Percentiles rank a stretch among this genome's conserved stretches.
These are phyloP conservation scores for Trichoderma hamatum DNA, from an alignment of 2,329 filamentous ascomycete species.

Conservation along the genomic window DNA sequence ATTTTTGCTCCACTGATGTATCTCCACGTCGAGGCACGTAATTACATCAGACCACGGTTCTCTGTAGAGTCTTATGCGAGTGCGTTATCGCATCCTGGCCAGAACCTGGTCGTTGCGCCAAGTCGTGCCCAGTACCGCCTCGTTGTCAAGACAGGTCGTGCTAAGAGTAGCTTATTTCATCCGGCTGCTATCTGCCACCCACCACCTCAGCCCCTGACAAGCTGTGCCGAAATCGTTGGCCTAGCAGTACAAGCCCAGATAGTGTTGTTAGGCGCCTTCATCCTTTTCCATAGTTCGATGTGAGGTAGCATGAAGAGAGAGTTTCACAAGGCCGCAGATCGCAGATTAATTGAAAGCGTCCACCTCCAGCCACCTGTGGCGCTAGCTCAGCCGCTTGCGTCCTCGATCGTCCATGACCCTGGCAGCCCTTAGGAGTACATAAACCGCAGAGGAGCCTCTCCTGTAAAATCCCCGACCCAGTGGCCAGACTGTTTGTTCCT, in stretches of 20 bases:
- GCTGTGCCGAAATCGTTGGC: not conserved
- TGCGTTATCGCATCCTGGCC: slow-evolving; percentile 13
- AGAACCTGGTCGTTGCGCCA: not conserved
- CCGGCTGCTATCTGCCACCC: slow-evolving; percentile 9
- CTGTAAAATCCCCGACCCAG: slow-evolving; percentile 19
- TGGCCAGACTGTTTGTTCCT: slow-evolving; percentile 3
- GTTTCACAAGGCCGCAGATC: slow-evolving; percentile 25
- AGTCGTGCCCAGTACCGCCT: not conserved
- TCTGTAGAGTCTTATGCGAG: slow-evolving; percentile 2
- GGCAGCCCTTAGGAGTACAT: slow-evolving; percentile 23
- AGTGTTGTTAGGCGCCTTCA: not conserved
- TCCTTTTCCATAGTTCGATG: not conserved
- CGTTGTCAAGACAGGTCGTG: not conserved
- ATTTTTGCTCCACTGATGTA: slow-evolving; percentile 17
- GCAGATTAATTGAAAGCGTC: slow-evolving; percentile 1
- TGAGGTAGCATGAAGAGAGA: slow-evolving; percentile 20
- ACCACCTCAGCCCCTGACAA: not conserved
- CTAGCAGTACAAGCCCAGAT: not conserved
- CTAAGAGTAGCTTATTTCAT: slow-evolving; percentile 1
- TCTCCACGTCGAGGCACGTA: slow-evolving; percentile 20
- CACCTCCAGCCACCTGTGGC: slow-evolving; percentile 13
- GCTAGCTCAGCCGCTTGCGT: slow-evolving; percentile 15
- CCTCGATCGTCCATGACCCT: slow-evolving; percentile 30
- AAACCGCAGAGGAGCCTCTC: slow-evolving; percentile 12
- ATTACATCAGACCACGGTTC: slow-evolving; percentile 9